A percentile compares a stretch with the other conserved stretches of the same genome.
These are phyloP conservation scores for Lactarius indigo DNA, from an alignment of 768 basidiomycete genomes.

Conservation along the genomic window DNA sequence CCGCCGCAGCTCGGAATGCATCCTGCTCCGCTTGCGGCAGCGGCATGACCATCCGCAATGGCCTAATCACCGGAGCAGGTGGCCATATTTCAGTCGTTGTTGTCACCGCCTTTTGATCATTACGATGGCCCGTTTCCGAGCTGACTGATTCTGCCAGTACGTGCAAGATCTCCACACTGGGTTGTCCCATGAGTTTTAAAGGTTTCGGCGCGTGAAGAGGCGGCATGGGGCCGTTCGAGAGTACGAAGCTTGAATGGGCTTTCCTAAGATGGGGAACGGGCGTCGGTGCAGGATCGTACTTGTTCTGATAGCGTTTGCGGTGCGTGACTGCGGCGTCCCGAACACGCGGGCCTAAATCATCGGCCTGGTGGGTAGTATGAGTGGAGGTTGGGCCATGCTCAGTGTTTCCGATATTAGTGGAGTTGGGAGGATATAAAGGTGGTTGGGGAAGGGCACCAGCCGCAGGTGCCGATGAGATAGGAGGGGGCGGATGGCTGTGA, in stretches of 20 bases:
- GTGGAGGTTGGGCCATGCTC: background rate
- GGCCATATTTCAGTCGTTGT: background rate
- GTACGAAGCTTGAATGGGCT: conserved; percentile 10
- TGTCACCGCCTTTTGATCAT: background rate
- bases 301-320: background rate
- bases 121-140: background rate
- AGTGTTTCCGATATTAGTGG: background rate
- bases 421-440: background rate
- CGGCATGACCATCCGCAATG: background rate
- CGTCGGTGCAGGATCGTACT: background rate
- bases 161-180: conserved; percentile 1
- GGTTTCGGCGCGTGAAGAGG: conserved; percentile 16
- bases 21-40: conserved; percentile 3
- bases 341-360: background rate
- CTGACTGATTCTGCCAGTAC: background rate
- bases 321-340: background rate
- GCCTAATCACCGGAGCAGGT: conserved; percentile 12
- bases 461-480: background rate
- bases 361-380: background rate
- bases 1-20: background rate
- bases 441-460: background rate
- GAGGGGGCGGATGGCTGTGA: conserved; percentile 7
- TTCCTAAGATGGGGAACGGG: conserved; percentile 10
- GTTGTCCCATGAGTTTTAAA: background rate
- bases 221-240: background rate